Base-by-base conservation (phyloP, 192 early-diverging fungal genomes). In the Allomyces macrogynus region DNA sequence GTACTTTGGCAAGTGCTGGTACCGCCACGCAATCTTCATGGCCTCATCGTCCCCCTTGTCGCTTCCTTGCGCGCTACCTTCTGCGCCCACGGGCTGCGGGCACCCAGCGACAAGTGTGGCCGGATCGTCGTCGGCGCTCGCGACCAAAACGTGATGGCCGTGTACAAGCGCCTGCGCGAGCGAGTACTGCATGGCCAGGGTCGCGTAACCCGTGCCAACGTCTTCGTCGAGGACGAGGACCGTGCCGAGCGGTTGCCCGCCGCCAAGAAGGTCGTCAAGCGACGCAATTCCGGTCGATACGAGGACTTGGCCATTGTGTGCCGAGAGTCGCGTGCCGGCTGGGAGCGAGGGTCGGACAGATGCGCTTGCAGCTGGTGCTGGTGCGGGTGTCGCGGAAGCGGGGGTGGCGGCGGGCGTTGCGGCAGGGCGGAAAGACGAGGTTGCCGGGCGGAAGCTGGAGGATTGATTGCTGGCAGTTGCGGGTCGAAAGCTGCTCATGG, bases 1-100 rank as follows among this genome's bases (percentile, higher is more conserved):
- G 3, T n/a, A 81, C 63, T 78, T 75, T 49, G 90, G 90, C 66
- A 95, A 63, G 44, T 81, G 78, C 69, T 92, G 80, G 77, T 98
- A 98, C 62, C 95, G 74, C 95, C 95, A 98, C 1, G 95, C 95
- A 64, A 98, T 96, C 62, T 77, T 83, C 82, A 98, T 81, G 1
- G 76, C 71, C 63, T 89, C 87, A n/a, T 73, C 74, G 18, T 74
- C 76, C 20, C 61, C 68, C 22, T 63, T 24, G n/a, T 60, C 68
- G 27, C 62, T 70, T 62, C 42, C 66, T 8, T 57, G 20, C 49
- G 20, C 49, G 49, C 20, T 57, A 1, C 12, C 49, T 7, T 2
- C 49, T n/a, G 9, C 16, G 20, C 1, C 49, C 49, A 5, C 49
- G 49, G 49, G 49, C 12, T 14, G 16, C 2, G 49, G 49, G 9